phyloP scores from a whole-genome alignment of 306 rosid species.

The Begonia fuchsioides region DNA sequence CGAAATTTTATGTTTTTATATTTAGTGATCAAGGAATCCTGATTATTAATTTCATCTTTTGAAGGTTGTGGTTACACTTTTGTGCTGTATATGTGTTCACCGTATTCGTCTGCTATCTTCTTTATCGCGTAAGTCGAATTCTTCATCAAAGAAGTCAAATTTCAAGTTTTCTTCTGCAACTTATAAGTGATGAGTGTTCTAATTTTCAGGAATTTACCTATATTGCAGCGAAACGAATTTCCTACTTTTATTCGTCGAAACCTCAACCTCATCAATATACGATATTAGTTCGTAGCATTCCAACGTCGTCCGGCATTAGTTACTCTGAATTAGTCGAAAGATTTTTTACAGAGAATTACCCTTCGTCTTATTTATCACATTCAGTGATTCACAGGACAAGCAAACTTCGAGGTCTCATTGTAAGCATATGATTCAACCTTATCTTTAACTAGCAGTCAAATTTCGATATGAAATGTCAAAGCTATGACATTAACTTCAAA shows the following conservation, averaged over 20 bases:
- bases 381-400: slow-evolving; percentile 33
- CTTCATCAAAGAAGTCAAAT: background rate
- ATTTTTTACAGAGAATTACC: slow-evolving; percentile 57
- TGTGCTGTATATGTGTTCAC: slow-evolving; percentile 65
- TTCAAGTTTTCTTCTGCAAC: background rate
- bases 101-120: slow-evolving; percentile 81
- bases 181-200: background rate
- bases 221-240: slow-evolving; percentile 50
- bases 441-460: no score
- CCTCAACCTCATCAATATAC: slow-evolving; percentile 56
- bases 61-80: slow-evolving; percentile 86
- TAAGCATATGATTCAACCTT: slow-evolving; percentile 26
- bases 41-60: slow-evolving; percentile 21
- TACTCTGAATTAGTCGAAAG: slow-evolving; percentile 46
- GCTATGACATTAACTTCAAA: background rate
- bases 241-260: slow-evolving; percentile 37
- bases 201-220: slow-evolving; percentile 42
- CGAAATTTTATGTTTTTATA: background rate
- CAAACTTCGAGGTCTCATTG: slow-evolving; percentile 52
- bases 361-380: slow-evolving; percentile 68
- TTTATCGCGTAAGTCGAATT: slow-evolving; percentile 46
- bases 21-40: slow-evolving; percentile 8
- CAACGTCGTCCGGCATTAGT: slow-evolving; percentile 48
- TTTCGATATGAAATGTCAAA: background rate
- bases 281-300: slow-evolving; percentile 52